Percentiles rank a stretch among this genome's conserved stretches.
Conservation (phyloP, 2,329 filamentous ascomycete genomes). For the Teratosphaeria zuluensis region DNA sequence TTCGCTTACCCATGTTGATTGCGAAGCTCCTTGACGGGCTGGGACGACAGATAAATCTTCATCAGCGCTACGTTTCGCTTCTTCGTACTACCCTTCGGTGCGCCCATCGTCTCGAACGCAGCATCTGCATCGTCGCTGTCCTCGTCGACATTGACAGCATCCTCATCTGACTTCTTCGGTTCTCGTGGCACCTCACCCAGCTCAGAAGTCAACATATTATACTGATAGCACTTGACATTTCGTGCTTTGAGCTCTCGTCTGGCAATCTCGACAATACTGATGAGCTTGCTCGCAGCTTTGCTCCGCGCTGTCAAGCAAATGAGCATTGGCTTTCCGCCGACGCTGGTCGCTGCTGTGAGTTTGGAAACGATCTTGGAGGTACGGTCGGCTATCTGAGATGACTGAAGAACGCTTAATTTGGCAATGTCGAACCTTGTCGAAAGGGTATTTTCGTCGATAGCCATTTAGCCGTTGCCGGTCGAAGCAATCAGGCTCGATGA, state of each 20-base stretch:
- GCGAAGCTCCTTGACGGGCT: slow-evolving; percentile 47
- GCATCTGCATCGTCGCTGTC: slow-evolving; percentile 16
- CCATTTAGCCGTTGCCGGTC: slow-evolving; percentile 6
- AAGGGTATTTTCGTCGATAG: slow-evolving; percentile 11
- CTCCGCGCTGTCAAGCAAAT: slow-evolving; percentile 32
- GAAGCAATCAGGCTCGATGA: not conserved
- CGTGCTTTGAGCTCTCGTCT: slow-evolving; percentile 30
- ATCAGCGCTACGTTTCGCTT: slow-evolving; percentile 44
- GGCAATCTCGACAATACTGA: slow-evolving; percentile 57
- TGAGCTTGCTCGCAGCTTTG: slow-evolving; percentile 49
- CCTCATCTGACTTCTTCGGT: slow-evolving; percentile 2
- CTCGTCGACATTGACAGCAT: slow-evolving; percentile 1
- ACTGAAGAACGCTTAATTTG: slow-evolving; percentile 17
- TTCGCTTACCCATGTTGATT: slow-evolving; percentile 31
- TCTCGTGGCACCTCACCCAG: slow-evolving; percentile 15
- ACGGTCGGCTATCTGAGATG: slow-evolving; percentile 23
- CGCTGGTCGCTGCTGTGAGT: slow-evolving; percentile 6
- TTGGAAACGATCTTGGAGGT: slow-evolving; percentile 16
- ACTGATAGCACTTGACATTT: slow-evolving; percentile 38
- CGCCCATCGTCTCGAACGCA: slow-evolving; percentile 21
- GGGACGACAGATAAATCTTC: slow-evolving; percentile 50
- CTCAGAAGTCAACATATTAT: slow-evolving; percentile 19
- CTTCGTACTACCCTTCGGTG: slow-evolving; percentile 36
- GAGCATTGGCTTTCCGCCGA: slow-evolving; percentile 21
- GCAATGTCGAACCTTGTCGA: slow-evolving; percentile 14